Evolutionary conservation across 495 filamentous ascomycete species (phyloP).

Genomic region (Annulohypoxylon maeteangense): DNA sequence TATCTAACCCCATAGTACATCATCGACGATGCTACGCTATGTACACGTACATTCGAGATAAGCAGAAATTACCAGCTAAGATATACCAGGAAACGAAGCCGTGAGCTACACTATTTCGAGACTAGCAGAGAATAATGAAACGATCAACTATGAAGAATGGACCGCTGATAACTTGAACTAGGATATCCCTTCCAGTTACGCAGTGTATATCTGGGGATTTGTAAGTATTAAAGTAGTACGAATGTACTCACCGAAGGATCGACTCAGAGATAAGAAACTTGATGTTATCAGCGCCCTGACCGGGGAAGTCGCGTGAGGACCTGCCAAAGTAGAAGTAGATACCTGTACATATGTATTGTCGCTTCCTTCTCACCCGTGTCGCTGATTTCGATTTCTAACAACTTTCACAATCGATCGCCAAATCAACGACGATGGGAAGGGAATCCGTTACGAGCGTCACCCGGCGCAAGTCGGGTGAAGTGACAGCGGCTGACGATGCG

Average conservation of each 20-base stretch:
- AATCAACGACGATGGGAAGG: constrained; percentile 20
- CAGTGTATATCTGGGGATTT: background rate
- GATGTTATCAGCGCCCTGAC: constrained; percentile 30
- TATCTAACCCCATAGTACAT: background rate
- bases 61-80: constrained; percentile 15
- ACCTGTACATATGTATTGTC: background rate
- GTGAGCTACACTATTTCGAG: constrained; percentile 29
- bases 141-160: constrained; percentile 16
- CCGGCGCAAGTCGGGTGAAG: constrained; percentile 31
- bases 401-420: background rate
- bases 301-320: constrained; percentile 9
- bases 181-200: constrained; percentile 14
- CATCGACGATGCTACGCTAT: background rate
- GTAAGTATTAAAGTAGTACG: background rate
- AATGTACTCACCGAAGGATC: constrained; percentile 24
- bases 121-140: constrained; percentile 25
- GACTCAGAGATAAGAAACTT: constrained; percentile 26
- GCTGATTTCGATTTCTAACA: background rate
- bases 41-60: constrained; percentile 9
- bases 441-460: constrained; percentile 29
- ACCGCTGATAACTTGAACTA: constrained; percentile 22
- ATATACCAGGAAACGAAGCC: constrained; percentile 6
- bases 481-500: constrained; percentile 56
- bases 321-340: background rate
- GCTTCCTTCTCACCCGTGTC: background rate